Percentiles rank a stretch among this genome's conserved stretches.
Conservation (phyloP, 108 stramenopile genomes). For the Cafeteria roenbergensis region DNA sequence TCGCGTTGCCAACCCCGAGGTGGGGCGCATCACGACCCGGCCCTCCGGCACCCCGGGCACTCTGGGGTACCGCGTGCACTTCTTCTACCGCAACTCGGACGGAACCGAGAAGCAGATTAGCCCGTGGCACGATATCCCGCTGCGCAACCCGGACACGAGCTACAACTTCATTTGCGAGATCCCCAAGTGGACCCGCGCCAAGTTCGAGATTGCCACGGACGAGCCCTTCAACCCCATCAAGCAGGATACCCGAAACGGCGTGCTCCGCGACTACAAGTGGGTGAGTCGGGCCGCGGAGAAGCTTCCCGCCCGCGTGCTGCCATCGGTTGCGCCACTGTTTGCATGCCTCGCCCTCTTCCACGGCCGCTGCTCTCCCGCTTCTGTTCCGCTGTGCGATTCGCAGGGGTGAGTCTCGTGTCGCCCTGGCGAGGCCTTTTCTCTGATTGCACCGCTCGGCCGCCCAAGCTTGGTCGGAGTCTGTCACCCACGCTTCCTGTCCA, state of each 20-base stretch:
- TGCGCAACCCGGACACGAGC: slow-evolving; percentile 35
- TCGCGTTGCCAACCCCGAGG: background rate
- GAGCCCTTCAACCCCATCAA: slow-evolving; percentile 91
- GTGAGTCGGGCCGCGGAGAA: no score
- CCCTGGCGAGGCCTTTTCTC: background rate
- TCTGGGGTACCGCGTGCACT: slow-evolving; percentile 63
- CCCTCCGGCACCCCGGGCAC: slow-evolving; percentile 56
- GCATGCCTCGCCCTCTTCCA: background rate
- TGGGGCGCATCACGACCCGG: slow-evolving; percentile 17
- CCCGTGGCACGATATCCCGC: slow-evolving; percentile 73
- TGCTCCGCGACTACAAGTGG: slow-evolving; percentile 56
- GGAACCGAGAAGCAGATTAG: slow-evolving; percentile 42
- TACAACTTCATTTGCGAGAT: slow-evolving; percentile 61
- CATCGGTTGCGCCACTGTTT: slow-evolving; percentile 6
- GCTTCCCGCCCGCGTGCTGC: no score
- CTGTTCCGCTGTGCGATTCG: background rate
- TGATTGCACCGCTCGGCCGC: slow-evolving; percentile 1
- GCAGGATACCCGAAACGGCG: slow-evolving; percentile 82
- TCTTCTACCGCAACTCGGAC: slow-evolving; percentile 29
- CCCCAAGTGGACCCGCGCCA: slow-evolving; percentile 83
- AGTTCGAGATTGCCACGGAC: slow-evolving; percentile 82
- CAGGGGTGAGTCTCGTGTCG: background rate
- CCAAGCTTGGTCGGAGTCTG: background rate
- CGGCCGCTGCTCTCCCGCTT: background rate
- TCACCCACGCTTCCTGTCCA: background rate